phyloP scores from a whole-genome alignment of 371 early-diverging fungal species.

The Mortierella sp. region DNA sequence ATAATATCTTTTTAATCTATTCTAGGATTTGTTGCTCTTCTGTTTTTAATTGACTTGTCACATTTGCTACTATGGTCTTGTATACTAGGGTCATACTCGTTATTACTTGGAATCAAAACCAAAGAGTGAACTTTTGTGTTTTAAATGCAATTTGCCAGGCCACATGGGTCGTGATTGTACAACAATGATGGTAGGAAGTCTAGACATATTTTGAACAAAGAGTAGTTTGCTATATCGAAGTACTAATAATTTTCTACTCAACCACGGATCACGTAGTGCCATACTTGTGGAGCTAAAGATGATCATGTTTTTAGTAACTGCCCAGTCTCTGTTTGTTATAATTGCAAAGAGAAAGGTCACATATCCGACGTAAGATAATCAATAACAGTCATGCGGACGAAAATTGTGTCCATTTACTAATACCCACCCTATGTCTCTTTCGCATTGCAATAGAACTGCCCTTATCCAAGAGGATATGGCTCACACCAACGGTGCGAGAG shows the following conservation, averaged over 20 bases:
- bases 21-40: background rate
- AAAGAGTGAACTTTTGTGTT: slow-evolving; percentile 2
- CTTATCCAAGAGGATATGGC: slow-evolving; percentile 19
- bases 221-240: background rate
- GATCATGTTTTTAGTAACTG: slow-evolving; percentile 19
- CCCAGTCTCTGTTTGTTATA: slow-evolving; percentile 25
- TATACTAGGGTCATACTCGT: slow-evolving; percentile 25
- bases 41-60: background rate
- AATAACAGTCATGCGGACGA: background rate
- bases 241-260: background rate
- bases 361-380: slow-evolving; percentile 19
- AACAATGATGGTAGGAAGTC: slow-evolving; percentile 12
- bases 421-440: background rate
- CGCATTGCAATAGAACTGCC: slow-evolving; percentile 20
- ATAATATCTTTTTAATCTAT: no score
- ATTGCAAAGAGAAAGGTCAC: slow-evolving; percentile 42
- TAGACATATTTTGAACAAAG: background rate
- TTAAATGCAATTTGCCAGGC: slow-evolving; percentile 21
- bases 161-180: slow-evolving; percentile 26
- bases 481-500: slow-evolving; percentile 7
- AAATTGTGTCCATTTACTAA: background rate
- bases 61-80: background rate
- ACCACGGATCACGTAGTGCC: slow-evolving; percentile 11
- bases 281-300: slow-evolving; percentile 34
- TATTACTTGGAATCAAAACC: slow-evolving; percentile 30